Conservation (phyloP, 768 basidiomycete genomes). For the Pulveroboletus sp. region DNA sequence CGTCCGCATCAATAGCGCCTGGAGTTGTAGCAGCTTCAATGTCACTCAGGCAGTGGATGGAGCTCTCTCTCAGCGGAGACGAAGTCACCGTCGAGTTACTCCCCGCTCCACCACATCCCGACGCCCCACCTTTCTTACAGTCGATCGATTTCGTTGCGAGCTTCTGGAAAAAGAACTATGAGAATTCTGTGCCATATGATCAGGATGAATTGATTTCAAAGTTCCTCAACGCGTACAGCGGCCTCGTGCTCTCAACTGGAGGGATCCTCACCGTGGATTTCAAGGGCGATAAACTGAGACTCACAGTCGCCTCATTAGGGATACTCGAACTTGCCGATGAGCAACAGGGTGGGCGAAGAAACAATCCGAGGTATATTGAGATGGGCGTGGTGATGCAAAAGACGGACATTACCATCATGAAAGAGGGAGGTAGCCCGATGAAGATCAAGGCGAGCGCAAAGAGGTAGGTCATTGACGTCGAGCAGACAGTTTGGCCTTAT, state of each 20-base stretch:
- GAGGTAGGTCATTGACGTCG: conserved; percentile 50
- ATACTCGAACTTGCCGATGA: conserved; percentile 59
- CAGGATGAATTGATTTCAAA: conserved; percentile 79
- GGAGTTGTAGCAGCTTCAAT: conserved; percentile 74
- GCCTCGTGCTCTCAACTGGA: conserved; percentile 62
- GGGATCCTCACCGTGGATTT: conserved; percentile 82
- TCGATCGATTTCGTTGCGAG: conserved; percentile 78
- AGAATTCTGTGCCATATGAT: conserved; percentile 68
- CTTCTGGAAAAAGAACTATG: conserved; percentile 50
- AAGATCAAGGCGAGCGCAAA: conserved; percentile 90
- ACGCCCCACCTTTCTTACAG: conserved; percentile 61
- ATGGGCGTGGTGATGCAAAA: conserved; percentile 84
- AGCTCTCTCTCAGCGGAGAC: conserved; percentile 75
- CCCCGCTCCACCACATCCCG: conserved; percentile 41
- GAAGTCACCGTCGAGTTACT: conserved; percentile 65
- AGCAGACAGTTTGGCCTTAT: not conserved
- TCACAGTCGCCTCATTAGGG: conserved; percentile 54
- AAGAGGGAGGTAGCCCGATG: conserved; percentile 74
- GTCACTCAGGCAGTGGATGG: conserved; percentile 85
- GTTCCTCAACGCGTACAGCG: conserved; percentile 71
- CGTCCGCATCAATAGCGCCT: conserved; percentile 62
- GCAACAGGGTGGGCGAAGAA: conserved; percentile 43
- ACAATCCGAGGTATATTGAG: conserved; percentile 27
- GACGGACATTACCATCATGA: conserved; percentile 88
- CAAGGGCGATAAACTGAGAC: conserved; percentile 79